Base-by-base conservation (phyloP, 2,329 filamentous ascomycete genomes). In the Fusarium neocosmosporiellum region DNA sequence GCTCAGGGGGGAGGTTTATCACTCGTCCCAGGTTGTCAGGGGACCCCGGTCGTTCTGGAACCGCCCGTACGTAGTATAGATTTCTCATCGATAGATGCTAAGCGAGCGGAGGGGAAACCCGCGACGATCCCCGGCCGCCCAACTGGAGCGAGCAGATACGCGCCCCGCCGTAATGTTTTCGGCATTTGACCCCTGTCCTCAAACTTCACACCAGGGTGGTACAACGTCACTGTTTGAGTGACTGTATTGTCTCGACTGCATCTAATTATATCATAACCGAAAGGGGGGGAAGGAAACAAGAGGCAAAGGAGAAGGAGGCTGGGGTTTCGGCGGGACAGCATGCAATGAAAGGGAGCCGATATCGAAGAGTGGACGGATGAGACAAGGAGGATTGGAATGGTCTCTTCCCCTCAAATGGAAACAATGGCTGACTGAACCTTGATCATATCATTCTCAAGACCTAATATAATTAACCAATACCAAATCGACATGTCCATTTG, bases 131-230 rank as follows among this genome's bases (percentile, higher is more conserved):
- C 50, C 18, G n/a, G 31, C n/a, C 33, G 59, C 9, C 16, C 41
- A 20, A 34, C 22, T 24, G 46, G 20, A 62, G 29, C 59, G 59
- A 34, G 31, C 4, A 50, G 59, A 61, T 61, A 29, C 43, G 43
- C 59, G 58, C 20, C 39, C 14, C 36, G n/a, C 31, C 41, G 24
- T 18, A 27, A 54, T 54, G 59, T 62, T 53, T 62, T 20, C 59
- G 59, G 59, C 59, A 62, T 33, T 41, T 39, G 50, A 7, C 48
- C 59, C 60, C 50, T 46, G 60, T 43, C 29, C 34, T 63, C 48
- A 41, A 63, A 24, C 36, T 14, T n/a, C 10, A 16, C 41, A 43
- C 41, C 7, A 4, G 41, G 41, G 20, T n/a, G 34, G 29, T 63
- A 29, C 60, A 11, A 63, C 37, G 60, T 37, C 43, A 50, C 13